phyloP scores from a whole-genome alignment of 1,284 basidiomycete species.

The Microbotryum intermedium region DNA sequence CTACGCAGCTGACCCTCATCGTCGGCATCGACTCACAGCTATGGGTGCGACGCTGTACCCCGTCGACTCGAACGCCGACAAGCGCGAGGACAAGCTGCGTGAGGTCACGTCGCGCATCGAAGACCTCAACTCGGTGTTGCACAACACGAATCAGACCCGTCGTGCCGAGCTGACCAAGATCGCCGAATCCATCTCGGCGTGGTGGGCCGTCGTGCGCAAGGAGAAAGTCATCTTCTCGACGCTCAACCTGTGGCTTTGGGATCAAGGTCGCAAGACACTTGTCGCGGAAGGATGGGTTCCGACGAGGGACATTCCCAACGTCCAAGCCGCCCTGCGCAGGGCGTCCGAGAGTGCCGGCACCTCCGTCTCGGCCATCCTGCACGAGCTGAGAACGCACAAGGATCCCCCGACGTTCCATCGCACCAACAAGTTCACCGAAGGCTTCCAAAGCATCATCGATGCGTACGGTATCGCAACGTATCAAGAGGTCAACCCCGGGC shows the following conservation, averaged over 20 bases:
- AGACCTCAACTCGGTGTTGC: conserved; percentile 82
- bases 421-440: conserved; percentile 94
- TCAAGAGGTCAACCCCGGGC: conserved; percentile 94
- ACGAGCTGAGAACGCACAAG: conserved; percentile 81
- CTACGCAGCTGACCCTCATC: neutral
- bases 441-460: conserved; percentile 97
- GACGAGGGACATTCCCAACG: conserved; percentile 73
- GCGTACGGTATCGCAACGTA: conserved; percentile 92
- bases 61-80: conserved; percentile 88
- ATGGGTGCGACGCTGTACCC: conserved; percentile 97
- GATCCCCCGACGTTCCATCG: conserved; percentile 92
- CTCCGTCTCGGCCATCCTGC: conserved; percentile 80
- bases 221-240: conserved; percentile 96
- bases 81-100: conserved; percentile 77
- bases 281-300: conserved; percentile 98
- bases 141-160: conserved; percentile 79
- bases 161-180: conserved; percentile 76
- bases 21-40: conserved; percentile 39
- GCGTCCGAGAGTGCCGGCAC: conserved; percentile 96
- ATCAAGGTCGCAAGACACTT: conserved; percentile 84
- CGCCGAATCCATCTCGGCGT: conserved; percentile 75
- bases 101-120: conserved; percentile 85
- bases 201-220: conserved; percentile 89
- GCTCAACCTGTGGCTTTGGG: conserved; percentile 88
- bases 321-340: conserved; percentile 80